These are phyloP conservation scores for Cryptosporidium meleagridis DNA, from an alignment of 169 alveolate species.

Conservation along the genomic window DNA sequence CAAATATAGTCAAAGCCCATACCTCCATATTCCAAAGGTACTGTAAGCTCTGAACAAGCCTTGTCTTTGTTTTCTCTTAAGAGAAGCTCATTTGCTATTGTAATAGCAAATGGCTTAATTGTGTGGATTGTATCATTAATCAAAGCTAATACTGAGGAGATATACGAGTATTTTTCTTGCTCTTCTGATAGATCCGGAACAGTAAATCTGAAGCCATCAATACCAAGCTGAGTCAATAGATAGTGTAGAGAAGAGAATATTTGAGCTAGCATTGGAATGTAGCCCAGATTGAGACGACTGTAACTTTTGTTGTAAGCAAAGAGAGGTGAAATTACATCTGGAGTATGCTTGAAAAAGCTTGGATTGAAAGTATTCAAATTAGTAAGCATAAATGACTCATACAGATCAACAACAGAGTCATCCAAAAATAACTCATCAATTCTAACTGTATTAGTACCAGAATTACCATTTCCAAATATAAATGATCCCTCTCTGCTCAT, in stretches of 20 bases:
- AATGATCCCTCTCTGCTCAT: background rate
- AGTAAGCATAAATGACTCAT: slow-evolving; percentile 60
- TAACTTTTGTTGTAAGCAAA: slow-evolving; percentile 27
- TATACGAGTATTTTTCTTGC: slow-evolving; percentile 18
- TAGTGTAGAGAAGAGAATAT: slow-evolving; percentile 40
- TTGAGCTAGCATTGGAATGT: slow-evolving; percentile 58
- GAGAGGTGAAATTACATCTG: slow-evolving; percentile 45
- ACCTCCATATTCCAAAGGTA: slow-evolving; percentile 66
- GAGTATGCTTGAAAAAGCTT: slow-evolving; percentile 55
- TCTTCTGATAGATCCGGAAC: slow-evolving; percentile 51
- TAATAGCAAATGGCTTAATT: slow-evolving; percentile 57
- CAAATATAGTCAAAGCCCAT: slow-evolving; percentile 69
- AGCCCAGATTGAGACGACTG: slow-evolving; percentile 34
- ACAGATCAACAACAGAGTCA: slow-evolving; percentile 39
- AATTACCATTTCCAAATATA: background rate
- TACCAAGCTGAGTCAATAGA: slow-evolving; percentile 42
- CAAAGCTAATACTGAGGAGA: slow-evolving; percentile 28
- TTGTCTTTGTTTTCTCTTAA: slow-evolving; percentile 22
- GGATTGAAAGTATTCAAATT: slow-evolving; percentile 52
- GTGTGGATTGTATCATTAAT: slow-evolving; percentile 52
- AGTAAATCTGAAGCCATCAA: slow-evolving; percentile 66
- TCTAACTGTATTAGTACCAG: background rate
- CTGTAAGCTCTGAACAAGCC: slow-evolving; percentile 55
- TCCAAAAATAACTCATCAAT: slow-evolving; percentile 38
- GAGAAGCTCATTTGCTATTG: slow-evolving; percentile 47